Evolutionary conservation across 2,329 filamentous ascomycete genomes (phyloP), one percentile per base, ranked within the genome.

Genomic region (Arthrobotrys sinensis): DNA sequence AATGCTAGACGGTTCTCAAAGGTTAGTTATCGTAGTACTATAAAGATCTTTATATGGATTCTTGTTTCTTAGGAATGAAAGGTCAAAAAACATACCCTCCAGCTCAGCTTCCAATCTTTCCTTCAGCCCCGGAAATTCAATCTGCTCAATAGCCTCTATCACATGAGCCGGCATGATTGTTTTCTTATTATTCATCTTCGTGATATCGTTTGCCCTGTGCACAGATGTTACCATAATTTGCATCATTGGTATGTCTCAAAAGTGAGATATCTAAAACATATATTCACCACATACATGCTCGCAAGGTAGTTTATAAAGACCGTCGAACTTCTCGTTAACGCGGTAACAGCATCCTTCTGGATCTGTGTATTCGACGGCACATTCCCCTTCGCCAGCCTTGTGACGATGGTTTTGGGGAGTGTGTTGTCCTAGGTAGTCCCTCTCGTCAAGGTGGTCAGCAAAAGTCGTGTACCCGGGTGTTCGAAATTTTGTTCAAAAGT

Each of bases 101-200:
- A 98, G 86, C 57, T 96, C 95, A 34, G 88, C 88, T 63, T 88
- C 86, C 79, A 98, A 86, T 34, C 95, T 87, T 82, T 96, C 91
- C 82, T 97, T 94, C 83, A 99, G 97, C 80, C 92, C 92, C 76
- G 89, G 85, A 85, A 97, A 97, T 53, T 97, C 85, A 0, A 92
- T 93, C 83, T 95, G 95, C 14, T 96, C 96, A n/a, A 96, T 95
- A 0, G 95, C 98, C 46, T 98, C 85, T 86, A 99, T 98, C 43
- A 99, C 88, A 83, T 99, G 95, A 53, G 89, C 90, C 21, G 97
- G 85, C 78, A 36, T 84, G 84, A 19, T 85, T 80, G 66, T 89
- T 82, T 60, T 86, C 86, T 16, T 86, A 88, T 2, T 85, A n/a
- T 88, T 87, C 60, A 85, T 85, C 65, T 87, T 84, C 5, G 92